Evolutionary conservation across 495 filamentous ascomycete genomes (phyloP).

Genomic region (Lepidopterella palustris): DNA sequence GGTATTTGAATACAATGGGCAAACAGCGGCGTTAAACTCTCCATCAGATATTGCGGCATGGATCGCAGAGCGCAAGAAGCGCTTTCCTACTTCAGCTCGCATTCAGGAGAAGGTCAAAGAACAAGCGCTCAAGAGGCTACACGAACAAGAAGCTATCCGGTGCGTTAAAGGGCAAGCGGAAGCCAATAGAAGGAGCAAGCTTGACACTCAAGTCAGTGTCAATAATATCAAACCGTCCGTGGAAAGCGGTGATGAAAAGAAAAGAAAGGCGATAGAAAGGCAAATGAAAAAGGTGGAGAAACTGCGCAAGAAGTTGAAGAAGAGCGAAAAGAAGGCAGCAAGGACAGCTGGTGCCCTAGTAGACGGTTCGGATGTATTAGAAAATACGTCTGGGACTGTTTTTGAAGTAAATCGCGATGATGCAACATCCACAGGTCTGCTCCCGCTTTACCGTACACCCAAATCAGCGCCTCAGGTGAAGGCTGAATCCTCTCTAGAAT

Average conservation of each 20-base stretch:
- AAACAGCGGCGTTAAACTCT: constrained; percentile 41
- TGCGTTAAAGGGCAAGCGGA: constrained; percentile 14
- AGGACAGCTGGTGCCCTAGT: neutral
- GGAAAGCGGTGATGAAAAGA: neutral
- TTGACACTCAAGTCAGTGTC: constrained; percentile 4
- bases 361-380: no score
- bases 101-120: constrained; percentile 41
- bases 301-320: constrained; percentile 11
- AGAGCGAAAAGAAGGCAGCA: constrained; percentile 14
- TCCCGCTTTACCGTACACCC: no score
- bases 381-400: no score
- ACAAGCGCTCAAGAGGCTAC: constrained; percentile 22
- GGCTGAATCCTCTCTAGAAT: no score
- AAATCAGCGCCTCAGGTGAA: no score
- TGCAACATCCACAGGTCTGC: no score
- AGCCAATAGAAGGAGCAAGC: constrained; percentile 38
- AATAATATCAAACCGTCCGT: constrained; percentile 41
- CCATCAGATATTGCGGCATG: constrained; percentile 67
- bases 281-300: constrained; percentile 1
- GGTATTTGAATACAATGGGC: constrained; percentile 34
- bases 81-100: constrained; percentile 68
- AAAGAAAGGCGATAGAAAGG: neutral
- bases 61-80: constrained; percentile 71
- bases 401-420: no score
- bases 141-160: constrained; percentile 17